A percentile compares a stretch with the other conserved stretches of the same genome.
Conservation (phyloP, 192 early-diverging fungal genomes). For the Coemansia sp. region DNA sequence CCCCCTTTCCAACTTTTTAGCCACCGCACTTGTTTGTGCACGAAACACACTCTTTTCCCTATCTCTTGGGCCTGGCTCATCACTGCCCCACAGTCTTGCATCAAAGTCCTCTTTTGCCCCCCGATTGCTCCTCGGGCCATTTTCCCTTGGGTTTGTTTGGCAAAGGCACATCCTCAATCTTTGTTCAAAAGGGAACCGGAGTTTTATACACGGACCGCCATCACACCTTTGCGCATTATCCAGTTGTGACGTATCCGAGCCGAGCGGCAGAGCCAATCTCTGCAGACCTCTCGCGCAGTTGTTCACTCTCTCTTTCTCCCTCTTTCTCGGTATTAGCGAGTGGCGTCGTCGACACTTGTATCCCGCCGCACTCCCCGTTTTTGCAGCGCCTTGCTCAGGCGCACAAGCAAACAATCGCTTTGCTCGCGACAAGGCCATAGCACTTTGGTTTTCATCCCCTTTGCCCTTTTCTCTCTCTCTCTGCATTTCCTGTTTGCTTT, state of each 20-base stretch:
- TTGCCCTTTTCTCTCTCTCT: neutral
- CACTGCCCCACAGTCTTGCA: neutral
- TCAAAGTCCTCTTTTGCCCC: neutral
- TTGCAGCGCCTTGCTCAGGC: neutral
- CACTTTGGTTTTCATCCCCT: neutral
- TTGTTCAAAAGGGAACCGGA: constrained; percentile 3
- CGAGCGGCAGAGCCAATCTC: neutral
- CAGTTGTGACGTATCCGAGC: neutral
- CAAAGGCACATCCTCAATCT: neutral
- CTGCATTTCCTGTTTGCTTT: neutral
- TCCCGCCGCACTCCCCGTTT: neutral
- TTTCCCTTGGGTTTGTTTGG: neutral
- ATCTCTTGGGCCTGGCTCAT: neutral
- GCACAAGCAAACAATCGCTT: neutral
- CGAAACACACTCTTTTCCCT: neutral
- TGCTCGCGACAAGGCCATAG: neutral
- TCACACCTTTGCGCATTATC: neutral
- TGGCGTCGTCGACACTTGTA: neutral
- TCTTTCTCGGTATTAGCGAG: neutral
- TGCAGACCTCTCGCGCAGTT: neutral
- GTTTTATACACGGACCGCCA: neutral
- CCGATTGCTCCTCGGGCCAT: neutral
- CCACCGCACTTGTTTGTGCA: neutral
- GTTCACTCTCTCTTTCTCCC: neutral
- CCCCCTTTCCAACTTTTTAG: neutral